Base-by-base conservation (phyloP, 1,139 yeast species). In the Suhomyces bribrorum region DNA sequence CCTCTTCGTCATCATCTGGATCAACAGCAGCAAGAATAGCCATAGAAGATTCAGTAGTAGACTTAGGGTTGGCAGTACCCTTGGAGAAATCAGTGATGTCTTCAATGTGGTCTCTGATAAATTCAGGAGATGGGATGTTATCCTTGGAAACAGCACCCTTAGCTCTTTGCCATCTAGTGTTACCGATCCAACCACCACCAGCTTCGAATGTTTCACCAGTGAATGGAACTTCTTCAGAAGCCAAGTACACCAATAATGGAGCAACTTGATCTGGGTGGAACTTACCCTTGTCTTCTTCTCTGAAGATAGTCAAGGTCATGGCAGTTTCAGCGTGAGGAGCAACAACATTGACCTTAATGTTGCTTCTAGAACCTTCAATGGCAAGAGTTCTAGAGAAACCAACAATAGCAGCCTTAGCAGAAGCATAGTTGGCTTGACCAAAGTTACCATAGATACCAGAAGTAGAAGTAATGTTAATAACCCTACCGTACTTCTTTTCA, bases 281-380 rank as follows among this genome's bases (percentile, higher is more conserved):
- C 57, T 83, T 80, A 65, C 87, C 87, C 48, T 72, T 69, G 63
- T 90, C 97, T 38, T 71, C 70, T 45, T 83, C 85, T 38, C 81
- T 77, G 69, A 90, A 87, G 38, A 92, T 79, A 7, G 95, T 84
- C 59, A 80, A 77, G 24, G 97, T 92, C 98, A 92, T 92, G 47
- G 95, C 92, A 36, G 98, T 90, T 59, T 90, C 97, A 31, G 97
- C 97, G 61, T 90, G 96, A 43, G 98, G 98, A 32, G 97, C 97
- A 62, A 89, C 84, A 34, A 81, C 76, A 61, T 90, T 87, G 44
- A 82, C 92, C 57, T 75, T 74, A 53, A 92, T 87, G 59, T 84
- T 82, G 57, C 71, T 61, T 65, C 79, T 88, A 45, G 81, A 80
- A 55, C 98, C 98, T 69, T 92, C 98, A 49, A 86, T 73, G 17